Conservation (phyloP, 768 basidiomycete species). For the Lyophyllum decastes region DNA sequence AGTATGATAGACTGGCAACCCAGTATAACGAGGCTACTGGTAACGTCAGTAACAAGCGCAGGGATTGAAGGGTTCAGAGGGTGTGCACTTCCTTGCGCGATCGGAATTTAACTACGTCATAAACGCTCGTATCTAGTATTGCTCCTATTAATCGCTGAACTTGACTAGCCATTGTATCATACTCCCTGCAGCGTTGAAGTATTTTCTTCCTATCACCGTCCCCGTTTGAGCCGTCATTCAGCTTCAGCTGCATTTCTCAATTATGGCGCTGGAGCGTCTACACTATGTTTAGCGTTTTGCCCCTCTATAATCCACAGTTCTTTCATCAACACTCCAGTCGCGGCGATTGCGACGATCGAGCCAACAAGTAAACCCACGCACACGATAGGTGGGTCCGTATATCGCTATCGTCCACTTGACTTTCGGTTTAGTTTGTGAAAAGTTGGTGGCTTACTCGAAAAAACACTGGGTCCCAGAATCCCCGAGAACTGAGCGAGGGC, state of each 20-base stretch:
- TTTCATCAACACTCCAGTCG: slow-evolving; percentile 11
- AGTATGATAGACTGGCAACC: slow-evolving; percentile 82
- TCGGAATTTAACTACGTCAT: neutral
- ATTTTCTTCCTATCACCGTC: neutral
- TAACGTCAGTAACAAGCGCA: slow-evolving; percentile 55
- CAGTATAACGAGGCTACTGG: slow-evolving; percentile 76
- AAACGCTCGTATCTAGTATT: neutral
- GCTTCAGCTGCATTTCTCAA: too few relatives aligned
- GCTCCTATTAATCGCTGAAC: neutral
- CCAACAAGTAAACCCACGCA: slow-evolving; percentile 10
- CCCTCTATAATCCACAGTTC: slow-evolving; percentile 2
- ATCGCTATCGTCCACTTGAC: neutral
- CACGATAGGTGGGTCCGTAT: slow-evolving; percentile 17
- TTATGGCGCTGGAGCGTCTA: neutral
- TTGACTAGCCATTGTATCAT: neutral
- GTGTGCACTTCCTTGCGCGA: too few relatives aligned
- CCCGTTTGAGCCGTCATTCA: too few relatives aligned
- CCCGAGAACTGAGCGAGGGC: slow-evolving; percentile 12
- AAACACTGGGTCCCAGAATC: slow-evolving; percentile 15
- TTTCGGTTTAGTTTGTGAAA: neutral
- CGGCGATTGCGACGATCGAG: slow-evolving; percentile 3
- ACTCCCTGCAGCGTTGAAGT: neutral
- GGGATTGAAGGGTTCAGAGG: slow-evolving; percentile 42
- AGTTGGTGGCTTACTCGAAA: slow-evolving; percentile 8
- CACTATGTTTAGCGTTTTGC: neutral